A percentile compares a stretch with the other conserved stretches of the same genome.
phyloP scores from a whole-genome alignment of 2,329 filamentous ascomycete genomes.

The Hymenoscyphus albidus region DNA sequence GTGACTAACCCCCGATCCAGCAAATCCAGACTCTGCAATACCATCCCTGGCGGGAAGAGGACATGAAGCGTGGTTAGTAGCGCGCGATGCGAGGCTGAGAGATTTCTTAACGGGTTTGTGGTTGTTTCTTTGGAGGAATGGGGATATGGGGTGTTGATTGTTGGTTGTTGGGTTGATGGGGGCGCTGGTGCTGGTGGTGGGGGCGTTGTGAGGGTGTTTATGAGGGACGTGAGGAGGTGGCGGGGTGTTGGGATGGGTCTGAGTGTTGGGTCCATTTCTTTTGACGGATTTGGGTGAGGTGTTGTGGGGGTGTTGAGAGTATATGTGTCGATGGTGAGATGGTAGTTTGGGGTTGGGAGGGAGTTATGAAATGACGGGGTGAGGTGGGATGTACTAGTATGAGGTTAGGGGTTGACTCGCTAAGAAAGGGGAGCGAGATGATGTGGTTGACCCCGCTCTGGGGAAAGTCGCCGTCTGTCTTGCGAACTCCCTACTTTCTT shows the following conservation, averaged over 20 bases:
- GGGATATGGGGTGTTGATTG: background rate
- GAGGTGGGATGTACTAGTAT: background rate
- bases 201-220: slow-evolving; percentile 25
- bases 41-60: slow-evolving; percentile 67
- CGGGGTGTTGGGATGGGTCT: slow-evolving; percentile 28
- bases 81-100: slow-evolving; percentile 35
- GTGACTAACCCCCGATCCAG: slow-evolving; percentile 74
- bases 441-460: slow-evolving; percentile 9
- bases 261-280: background rate
- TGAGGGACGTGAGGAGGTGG: slow-evolving; percentile 30
- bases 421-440: slow-evolving; percentile 12
- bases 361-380: background rate
- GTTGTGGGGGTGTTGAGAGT: background rate
- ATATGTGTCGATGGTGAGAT: slow-evolving; percentile 20
- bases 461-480: background rate
- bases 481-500: too few relatives aligned
- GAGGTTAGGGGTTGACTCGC: background rate
- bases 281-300: background rate
- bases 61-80: slow-evolving; percentile 62
- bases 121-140: background rate
- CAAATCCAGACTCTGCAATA: slow-evolving; percentile 83
- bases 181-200: slow-evolving; percentile 5
- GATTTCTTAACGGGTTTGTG: slow-evolving; percentile 21
- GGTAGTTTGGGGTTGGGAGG: slow-evolving; percentile 6
- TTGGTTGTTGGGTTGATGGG: background rate